Percentiles rank a stretch among this genome's conserved stretches.
Conservation (phyloP, 2,329 filamentous ascomycete species). For the Talaromyces sp. region DNA sequence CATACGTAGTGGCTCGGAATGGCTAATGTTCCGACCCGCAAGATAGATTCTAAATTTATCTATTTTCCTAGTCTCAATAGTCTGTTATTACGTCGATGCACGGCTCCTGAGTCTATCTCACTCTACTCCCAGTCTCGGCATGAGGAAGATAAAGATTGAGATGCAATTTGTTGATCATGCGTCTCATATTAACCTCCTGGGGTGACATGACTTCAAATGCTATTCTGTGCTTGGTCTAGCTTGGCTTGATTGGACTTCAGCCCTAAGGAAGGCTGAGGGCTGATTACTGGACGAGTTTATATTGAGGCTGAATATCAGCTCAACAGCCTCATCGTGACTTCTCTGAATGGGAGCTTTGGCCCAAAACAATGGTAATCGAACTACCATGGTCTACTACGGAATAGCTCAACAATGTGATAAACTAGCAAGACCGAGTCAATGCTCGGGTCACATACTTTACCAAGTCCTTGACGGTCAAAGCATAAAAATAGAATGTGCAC, state of each 20-base stretch:
- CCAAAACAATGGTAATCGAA: neutral
- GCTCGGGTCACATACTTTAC: neutral
- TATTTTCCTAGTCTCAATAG: neutral
- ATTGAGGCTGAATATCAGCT: neutral
- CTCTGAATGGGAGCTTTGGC: neutral
- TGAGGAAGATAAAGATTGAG: too few relatives aligned
- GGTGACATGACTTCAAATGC: neutral
- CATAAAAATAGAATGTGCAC: constrained; percentile 16
- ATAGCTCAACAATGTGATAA: neutral
- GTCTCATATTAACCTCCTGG: neutral
- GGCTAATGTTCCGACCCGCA: constrained; percentile 2
- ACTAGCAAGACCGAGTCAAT: neutral
- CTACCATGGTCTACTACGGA: neutral
- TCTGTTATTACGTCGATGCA: neutral
- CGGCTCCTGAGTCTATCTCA: neutral
- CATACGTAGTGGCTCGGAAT: neutral
- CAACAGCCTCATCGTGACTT: neutral
- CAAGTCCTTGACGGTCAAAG: neutral
- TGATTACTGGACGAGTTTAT: neutral
- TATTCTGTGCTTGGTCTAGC: neutral
- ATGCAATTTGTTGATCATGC: neutral
- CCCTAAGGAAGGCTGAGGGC: neutral
- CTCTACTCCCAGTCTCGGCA: too few relatives aligned
- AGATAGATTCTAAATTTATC: neutral
- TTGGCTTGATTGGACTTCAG: neutral